phyloP scores from a whole-genome alignment of 2,329 filamentous ascomycete genomes.

The Beauveria varroae region DNA sequence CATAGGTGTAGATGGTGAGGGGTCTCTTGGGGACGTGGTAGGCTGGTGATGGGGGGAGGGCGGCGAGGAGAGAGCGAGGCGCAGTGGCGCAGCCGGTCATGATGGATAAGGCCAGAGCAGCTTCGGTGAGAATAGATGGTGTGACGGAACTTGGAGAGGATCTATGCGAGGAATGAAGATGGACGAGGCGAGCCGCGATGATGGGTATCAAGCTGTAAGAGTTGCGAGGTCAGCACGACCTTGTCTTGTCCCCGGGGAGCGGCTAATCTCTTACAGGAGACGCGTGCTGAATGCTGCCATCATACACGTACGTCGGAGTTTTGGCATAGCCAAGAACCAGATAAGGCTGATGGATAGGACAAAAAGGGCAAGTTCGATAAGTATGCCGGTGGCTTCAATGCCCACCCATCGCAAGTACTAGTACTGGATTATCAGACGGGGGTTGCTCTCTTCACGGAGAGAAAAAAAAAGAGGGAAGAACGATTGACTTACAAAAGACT shows the following conservation, averaged over 20 bases:
- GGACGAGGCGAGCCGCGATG: constrained; percentile 1
- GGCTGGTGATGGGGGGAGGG: neutral
- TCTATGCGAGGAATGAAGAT: neutral
- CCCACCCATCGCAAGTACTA: constrained; percentile 2
- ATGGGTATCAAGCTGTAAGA: neutral
- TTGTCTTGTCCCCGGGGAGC: no score
- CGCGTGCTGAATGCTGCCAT: neutral
- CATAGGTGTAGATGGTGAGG: neutral
- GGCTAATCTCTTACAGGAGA: neutral
- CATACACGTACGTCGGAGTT: neutral
- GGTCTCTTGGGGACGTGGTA: neutral
- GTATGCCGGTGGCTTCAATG: neutral
- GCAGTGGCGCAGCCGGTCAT: neutral
- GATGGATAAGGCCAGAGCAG: neutral
- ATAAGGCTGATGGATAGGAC: neutral
- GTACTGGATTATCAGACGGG: no score
- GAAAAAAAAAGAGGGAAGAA: neutral
- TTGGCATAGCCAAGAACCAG: neutral
- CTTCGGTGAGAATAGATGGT: constrained; percentile 5
- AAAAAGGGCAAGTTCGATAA: neutral
- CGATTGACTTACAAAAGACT: neutral
- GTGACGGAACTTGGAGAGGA: neutral
- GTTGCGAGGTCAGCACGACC: neutral
- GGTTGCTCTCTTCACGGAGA: no score
- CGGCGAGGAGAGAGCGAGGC: neutral